Conservation (phyloP, 352 stramenopile species). For the Globisporangium splendens region DNA sequence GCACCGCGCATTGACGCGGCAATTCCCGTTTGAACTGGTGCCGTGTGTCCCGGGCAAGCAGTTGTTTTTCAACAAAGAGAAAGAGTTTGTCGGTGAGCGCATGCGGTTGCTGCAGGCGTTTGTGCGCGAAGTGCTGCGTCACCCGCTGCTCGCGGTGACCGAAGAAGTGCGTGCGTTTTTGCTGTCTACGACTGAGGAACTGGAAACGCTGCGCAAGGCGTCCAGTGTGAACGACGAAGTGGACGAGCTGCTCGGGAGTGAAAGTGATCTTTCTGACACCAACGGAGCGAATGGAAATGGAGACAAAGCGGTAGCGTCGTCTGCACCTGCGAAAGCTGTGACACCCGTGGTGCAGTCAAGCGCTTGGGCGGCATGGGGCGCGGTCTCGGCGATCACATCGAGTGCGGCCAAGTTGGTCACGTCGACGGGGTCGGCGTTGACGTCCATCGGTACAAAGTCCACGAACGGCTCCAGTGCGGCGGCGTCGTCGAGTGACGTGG, state of each 20-base stretch:
- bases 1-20: slow-evolving; percentile 52
- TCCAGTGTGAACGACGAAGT: slow-evolving; percentile 41
- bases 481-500: slow-evolving; percentile 7
- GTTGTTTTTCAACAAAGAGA: slow-evolving; percentile 81
- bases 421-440: slow-evolving; percentile 55
- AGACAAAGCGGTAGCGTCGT: neutral
- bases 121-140: slow-evolving; percentile 65
- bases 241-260: slow-evolving; percentile 23
- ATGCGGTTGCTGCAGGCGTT: slow-evolving; percentile 82
- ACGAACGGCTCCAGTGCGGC: slow-evolving; percentile 17
- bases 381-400: slow-evolving; percentile 66
- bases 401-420: slow-evolving; percentile 75
- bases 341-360: slow-evolving; percentile 19
- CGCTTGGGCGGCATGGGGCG: slow-evolving; percentile 68
- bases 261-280: slow-evolving; percentile 16
- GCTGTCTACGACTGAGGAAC: slow-evolving; percentile 76
- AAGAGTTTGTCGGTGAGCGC: slow-evolving; percentile 83
- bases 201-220: slow-evolving; percentile 63
- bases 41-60: slow-evolving; percentile 74
- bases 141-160: slow-evolving; percentile 56
- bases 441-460: slow-evolving; percentile 32
- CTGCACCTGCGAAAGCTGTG: slow-evolving; percentile 15
- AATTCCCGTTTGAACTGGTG: slow-evolving; percentile 76
- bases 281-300: slow-evolving; percentile 11
- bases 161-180: slow-evolving; percentile 75